phyloP scores from a whole-genome alignment of 1,139 yeast genomes.

The Saccharomyces pastorianus region DNA sequence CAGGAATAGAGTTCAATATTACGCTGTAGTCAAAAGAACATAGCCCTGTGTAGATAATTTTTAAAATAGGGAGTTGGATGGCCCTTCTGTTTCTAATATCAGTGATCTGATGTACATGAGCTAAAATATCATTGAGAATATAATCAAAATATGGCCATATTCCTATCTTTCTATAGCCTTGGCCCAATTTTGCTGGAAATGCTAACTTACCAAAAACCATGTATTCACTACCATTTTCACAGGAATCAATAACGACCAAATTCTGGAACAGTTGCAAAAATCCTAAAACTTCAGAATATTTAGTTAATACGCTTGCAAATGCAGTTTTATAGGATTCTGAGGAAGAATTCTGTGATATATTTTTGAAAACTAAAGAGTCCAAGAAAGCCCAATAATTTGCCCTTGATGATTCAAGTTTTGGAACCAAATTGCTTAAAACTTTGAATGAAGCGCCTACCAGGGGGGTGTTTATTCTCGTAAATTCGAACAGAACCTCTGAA shows the following conservation, averaged over 20 bases:
- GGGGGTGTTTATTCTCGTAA: constrained; percentile 45
- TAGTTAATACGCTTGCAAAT: constrained; percentile 27
- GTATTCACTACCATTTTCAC: constrained; percentile 31
- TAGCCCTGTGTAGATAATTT: constrained; percentile 47
- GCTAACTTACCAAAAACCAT: constrained; percentile 37
- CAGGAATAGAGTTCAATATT: constrained; percentile 42
- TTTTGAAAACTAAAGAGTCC: constrained; percentile 68
- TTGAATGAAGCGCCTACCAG: constrained; percentile 46
- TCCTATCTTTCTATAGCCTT: constrained; percentile 54
- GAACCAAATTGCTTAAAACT: constrained; percentile 48
- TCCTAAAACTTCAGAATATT: constrained; percentile 51
- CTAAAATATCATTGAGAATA: constrained; percentile 57
- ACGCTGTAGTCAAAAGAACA: constrained; percentile 57
- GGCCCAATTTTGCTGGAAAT: constrained; percentile 61
- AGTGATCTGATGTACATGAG: constrained; percentile 31
- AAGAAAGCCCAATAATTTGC: constrained; percentile 58
- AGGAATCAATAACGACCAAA: constrained; percentile 33
- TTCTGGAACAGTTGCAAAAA: constrained; percentile 42
- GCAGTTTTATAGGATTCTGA: constrained; percentile 21
- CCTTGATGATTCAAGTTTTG: constrained; percentile 38
- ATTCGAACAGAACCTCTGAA: constrained; percentile 37
- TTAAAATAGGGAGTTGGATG: constrained; percentile 48
- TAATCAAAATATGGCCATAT: constrained; percentile 77
- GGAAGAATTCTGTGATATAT: constrained; percentile 9
- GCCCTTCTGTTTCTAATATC: constrained; percentile 35